These are phyloP conservation scores for Coniosporium tulheliwenetii DNA, from an alignment of 2,329 filamentous ascomycete species.

Conservation along the genomic window DNA sequence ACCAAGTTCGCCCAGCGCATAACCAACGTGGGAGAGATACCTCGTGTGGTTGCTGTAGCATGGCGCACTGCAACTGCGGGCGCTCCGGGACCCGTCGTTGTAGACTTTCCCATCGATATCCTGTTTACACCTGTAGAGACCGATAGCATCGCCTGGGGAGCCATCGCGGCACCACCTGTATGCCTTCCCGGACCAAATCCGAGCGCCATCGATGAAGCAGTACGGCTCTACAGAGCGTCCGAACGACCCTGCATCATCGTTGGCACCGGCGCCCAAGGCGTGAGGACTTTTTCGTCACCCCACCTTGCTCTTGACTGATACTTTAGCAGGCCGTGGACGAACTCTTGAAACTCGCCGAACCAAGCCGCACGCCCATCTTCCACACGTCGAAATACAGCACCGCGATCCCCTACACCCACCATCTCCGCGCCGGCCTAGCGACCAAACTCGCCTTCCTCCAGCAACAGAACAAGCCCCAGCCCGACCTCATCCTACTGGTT, in stretches of 20 bases:
- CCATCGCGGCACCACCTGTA: constrained; percentile 18
- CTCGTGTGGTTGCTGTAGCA: constrained; percentile 27
- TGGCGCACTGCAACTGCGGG: constrained; percentile 23
- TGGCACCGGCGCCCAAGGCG: constrained; percentile 21
- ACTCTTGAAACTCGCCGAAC: constrained; percentile 17
- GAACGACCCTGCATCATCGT: constrained; percentile 25
- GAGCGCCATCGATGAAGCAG: constrained; percentile 17
- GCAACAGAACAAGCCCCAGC: constrained; percentile 11
- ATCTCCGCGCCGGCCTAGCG: constrained; percentile 20
- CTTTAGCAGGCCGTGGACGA: constrained; percentile 11
- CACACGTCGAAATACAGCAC: constrained; percentile 21
- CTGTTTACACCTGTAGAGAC: constrained; percentile 22
- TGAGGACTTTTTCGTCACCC: background rate
- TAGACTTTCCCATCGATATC: constrained; percentile 24
- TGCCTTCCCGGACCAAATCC: constrained; percentile 20
- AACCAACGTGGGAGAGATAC: constrained; percentile 28
- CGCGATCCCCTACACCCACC: constrained; percentile 13
- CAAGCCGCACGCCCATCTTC: constrained; percentile 23
- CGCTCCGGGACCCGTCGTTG: constrained; percentile 22
- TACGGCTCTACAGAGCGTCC: constrained; percentile 16
- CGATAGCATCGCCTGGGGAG: constrained; percentile 24
- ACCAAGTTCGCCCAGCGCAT: constrained; percentile 31
- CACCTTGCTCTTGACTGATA: background rate
- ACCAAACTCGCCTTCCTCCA: constrained; percentile 17
- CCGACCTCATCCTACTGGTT: constrained; percentile 26